These are phyloP conservation scores for Knoxdaviesia capensis DNA, from an alignment of 2,329 filamentous ascomycete species.

Conservation along the genomic window DNA sequence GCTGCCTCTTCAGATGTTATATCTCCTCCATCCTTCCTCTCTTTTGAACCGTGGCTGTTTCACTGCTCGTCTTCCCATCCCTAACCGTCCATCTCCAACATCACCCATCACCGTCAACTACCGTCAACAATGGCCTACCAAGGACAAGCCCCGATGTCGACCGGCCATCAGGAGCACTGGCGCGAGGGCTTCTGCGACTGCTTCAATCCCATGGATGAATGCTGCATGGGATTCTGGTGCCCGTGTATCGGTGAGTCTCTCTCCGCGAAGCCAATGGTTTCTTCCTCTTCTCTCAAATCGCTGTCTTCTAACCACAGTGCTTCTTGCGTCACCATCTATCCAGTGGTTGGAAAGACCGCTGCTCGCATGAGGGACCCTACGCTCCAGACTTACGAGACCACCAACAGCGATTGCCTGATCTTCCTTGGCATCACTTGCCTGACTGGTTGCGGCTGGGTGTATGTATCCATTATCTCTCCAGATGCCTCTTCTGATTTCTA, in stretches of 20 bases:
- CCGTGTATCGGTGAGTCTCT: constrained; percentile 22
- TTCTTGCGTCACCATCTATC: neutral
- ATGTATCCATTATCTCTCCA: constrained; percentile 6
- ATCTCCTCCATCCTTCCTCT: neutral
- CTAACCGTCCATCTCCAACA: neutral
- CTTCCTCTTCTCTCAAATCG: neutral
- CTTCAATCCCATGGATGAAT: constrained; percentile 15
- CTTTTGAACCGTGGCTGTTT: neutral
- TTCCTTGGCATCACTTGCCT: constrained; percentile 16
- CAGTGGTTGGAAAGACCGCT: constrained; percentile 23
- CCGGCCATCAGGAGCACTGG: constrained; percentile 14
- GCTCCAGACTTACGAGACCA: constrained; percentile 15
- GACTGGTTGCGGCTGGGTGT: constrained; percentile 23
- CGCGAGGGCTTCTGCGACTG: constrained; percentile 18
- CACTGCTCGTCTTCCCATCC: no score
- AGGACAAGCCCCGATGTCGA: constrained; percentile 2
- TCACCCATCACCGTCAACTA: neutral
- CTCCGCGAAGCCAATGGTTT: neutral
- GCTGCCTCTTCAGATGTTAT: neutral
- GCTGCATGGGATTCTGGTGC: constrained; percentile 17
- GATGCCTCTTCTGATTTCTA: neutral
- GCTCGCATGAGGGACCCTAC: constrained; percentile 23
- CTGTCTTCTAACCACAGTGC: neutral
- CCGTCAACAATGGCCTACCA: constrained; percentile 1
- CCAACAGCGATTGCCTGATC: constrained; percentile 21